A percentile compares a stretch with the other conserved stretches of the same genome.
phyloP scores from a whole-genome alignment of 2,329 filamentous ascomycete species.

The Juglanconis juglandina region DNA sequence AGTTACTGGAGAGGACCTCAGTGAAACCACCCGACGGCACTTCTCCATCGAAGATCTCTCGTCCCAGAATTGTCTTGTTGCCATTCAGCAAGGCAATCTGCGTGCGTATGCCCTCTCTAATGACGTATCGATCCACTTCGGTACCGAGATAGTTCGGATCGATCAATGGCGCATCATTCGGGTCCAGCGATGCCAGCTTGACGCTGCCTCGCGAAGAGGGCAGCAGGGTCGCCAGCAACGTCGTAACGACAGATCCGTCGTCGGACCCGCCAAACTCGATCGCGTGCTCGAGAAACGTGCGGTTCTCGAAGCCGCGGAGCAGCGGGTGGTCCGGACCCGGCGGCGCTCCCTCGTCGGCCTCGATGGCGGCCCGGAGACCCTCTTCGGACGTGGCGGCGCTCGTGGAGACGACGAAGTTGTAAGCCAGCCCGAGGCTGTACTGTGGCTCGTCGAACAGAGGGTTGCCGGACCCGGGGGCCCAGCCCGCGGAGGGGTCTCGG shows the following conservation, averaged over 20 bases:
- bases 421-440: neutral
- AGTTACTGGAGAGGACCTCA: neutral
- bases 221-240: neutral
- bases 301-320: neutral
- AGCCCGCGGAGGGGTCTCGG: neutral
- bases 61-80: neutral
- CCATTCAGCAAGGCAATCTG: neutral
- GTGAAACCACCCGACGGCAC: neutral
- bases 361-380: neutral
- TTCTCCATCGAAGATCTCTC: neutral
- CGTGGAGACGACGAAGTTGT: neutral
- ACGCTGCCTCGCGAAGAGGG: neutral
- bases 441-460: constrained; percentile 1
- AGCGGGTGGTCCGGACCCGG: neutral
- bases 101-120: neutral
- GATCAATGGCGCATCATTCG: neutral
- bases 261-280: neutral
- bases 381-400: neutral
- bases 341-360: neutral
- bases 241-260: neutral
- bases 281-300: neutral
- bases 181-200: neutral
- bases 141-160: constrained; percentile 1
- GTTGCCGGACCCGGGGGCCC: constrained; percentile 1
- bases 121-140: constrained; percentile 1